phyloP scores from a whole-genome alignment of 768 basidiomycete genomes.

The Rhizopogon vinicolor region DNA sequence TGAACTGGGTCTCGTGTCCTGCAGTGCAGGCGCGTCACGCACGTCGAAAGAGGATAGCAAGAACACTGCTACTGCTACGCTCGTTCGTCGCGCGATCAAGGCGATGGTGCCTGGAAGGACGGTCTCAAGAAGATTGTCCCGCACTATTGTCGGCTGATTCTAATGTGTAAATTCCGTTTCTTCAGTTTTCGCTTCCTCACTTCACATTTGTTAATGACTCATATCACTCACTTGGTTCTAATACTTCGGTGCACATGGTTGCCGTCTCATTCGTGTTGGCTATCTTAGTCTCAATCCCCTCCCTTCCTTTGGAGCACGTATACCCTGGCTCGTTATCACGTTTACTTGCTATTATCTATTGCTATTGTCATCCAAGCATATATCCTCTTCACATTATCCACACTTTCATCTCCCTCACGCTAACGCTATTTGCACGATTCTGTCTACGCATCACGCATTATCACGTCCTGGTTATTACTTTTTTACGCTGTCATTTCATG shows the following conservation, averaged over 20 bases:
- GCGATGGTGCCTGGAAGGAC: constrained; percentile 69
- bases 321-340: constrained; percentile 16
- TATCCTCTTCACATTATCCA: background rate
- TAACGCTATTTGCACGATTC: background rate
- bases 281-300: constrained; percentile 18
- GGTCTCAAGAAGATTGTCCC: constrained; percentile 45
- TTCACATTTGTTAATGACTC: background rate
- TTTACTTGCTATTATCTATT: constrained; percentile 30
- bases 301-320: constrained; percentile 4
- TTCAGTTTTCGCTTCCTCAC: constrained; percentile 8
- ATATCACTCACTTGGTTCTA: background rate
- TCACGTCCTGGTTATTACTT: background rate
- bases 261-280: constrained; percentile 6
- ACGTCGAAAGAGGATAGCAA: constrained; percentile 40
- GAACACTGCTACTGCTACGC: constrained; percentile 45
- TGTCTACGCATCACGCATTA: background rate
- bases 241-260: constrained; percentile 10
- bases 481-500: background rate
- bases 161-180: background rate
- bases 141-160: constrained; percentile 24
- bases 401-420: background rate
- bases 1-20: constrained; percentile 57
- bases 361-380: constrained; percentile 22
- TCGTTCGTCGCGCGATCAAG: constrained; percentile 70
- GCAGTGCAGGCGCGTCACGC: constrained; percentile 24